A percentile compares a stretch with the other conserved stretches of the same genome.
phyloP scores from a whole-genome alignment of 164 flowering plant genomes.

The Annona squamosa region DNA sequence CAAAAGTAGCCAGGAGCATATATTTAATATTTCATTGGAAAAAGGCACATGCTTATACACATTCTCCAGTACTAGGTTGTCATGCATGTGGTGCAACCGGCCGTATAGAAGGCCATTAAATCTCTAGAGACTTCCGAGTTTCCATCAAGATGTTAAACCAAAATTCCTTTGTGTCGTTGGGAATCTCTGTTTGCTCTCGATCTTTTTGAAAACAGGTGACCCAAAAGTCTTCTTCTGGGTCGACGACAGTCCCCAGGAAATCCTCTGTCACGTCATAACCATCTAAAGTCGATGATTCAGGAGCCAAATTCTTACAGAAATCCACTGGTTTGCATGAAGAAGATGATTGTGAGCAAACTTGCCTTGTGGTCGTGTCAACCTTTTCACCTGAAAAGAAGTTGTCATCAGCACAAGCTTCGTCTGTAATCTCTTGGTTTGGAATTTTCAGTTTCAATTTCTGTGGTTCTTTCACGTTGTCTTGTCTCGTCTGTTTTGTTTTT shows the following conservation, averaged over 20 bases:
- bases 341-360: neutral
- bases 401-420: too few species aligned
- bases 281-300: neutral
- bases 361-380: neutral
- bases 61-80: too few species aligned
- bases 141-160: constrained; percentile 3
- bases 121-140: neutral
- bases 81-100: too few species aligned
- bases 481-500: neutral
- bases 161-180: neutral
- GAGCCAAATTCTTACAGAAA: neutral
- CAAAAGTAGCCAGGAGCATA: too few species aligned
- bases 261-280: neutral
- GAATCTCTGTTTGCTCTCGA: neutral
- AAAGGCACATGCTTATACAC: too few species aligned
- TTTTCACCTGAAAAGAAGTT: neutral
- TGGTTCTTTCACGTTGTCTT: neutral
- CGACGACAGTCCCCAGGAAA: neutral
- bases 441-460: neutral
- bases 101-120: neutral
- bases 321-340: neutral
- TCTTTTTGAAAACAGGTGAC: neutral
- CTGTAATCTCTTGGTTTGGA: neutral
- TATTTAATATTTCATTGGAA: too few species aligned
- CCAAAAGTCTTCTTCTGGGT: neutral